Evolutionary conservation across 345 rosid species (phyloP).

Genomic region (Eucalyptus cladocalyx): DNA sequence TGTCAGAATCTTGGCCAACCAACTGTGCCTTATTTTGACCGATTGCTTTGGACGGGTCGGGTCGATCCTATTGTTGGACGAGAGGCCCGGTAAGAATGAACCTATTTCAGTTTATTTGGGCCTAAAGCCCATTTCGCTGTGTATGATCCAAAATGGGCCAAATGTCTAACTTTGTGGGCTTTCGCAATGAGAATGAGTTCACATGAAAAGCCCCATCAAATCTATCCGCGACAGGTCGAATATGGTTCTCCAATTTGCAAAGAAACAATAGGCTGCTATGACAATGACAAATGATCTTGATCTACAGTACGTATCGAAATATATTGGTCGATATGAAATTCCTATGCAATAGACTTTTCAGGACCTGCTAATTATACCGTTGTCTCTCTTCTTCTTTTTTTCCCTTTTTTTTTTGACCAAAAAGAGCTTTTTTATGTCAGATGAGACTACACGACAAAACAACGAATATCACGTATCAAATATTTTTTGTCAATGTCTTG

Average conservation of each 20-base stretch:
- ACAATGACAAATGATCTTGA: neutral
- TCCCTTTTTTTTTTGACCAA: accelerated
- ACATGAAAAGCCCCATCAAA: neutral
- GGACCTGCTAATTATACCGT: neutral
- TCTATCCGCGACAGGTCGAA: neutral
- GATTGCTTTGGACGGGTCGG: neutral
- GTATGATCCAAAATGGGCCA: neutral
- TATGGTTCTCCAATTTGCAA: neutral
- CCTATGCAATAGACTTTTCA: neutral
- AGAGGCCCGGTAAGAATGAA: neutral
- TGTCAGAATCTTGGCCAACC: neutral
- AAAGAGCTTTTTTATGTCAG: neutral
- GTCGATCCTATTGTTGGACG: neutral
- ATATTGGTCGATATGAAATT: neutral
- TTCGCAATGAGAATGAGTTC: neutral
- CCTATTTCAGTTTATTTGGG: neutral
- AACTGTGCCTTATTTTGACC: neutral
- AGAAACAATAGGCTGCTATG: neutral
- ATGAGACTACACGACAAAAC: neutral
- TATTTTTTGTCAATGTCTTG: neutral
- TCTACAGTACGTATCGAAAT: neutral
- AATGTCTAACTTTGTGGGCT: neutral
- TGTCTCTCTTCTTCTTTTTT: neutral
- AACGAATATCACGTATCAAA: neutral
- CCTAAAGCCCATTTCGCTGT: neutral